Evolutionary conservation across 306 rosid species (phyloP).

Genomic region (Castanospermum australe): DNA sequence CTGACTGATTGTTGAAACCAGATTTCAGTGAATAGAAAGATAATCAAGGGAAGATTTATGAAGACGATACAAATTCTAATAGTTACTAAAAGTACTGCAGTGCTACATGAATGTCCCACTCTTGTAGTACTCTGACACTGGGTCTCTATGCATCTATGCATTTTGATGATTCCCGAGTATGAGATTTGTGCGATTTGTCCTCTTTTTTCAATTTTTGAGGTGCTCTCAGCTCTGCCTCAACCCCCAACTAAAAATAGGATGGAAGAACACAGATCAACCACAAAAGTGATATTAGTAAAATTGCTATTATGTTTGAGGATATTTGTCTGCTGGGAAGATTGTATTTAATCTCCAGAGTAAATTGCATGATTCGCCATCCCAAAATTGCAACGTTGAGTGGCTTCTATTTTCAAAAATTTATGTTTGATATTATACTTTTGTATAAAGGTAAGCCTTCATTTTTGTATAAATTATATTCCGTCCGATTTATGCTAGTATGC

Average conservation of each 20-base stretch:
- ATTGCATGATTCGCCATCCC: not conserved
- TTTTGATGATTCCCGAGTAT: not conserved
- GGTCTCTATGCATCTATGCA: not conserved
- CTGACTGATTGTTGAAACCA: slow-evolving; percentile 22
- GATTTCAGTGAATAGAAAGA: slow-evolving; percentile 14
- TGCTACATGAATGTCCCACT: not conserved
- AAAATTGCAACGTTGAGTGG: too few species aligned
- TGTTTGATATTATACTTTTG: too few species aligned
- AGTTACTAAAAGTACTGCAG: slow-evolving; percentile 13
- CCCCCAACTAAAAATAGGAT: not conserved
- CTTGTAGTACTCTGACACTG: not conserved
- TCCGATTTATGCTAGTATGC: too few species aligned
- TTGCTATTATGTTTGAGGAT: not conserved
- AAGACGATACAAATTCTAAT: not conserved
- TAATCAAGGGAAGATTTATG: slow-evolving; percentile 1
- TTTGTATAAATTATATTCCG: too few species aligned
- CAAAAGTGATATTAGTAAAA: not conserved
- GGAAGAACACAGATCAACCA: not conserved
- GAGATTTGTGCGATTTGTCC: not conserved
- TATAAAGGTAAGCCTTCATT: too few species aligned
- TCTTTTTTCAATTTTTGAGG: not conserved
- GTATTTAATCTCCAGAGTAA: not conserved
- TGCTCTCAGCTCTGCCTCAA: not conserved
- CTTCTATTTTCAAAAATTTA: too few species aligned
- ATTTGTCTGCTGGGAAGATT: not conserved